These are phyloP conservation scores for Trichoderma simmonsii DNA, from an alignment of 2,329 filamentous ascomycete species.

Conservation along the genomic window DNA sequence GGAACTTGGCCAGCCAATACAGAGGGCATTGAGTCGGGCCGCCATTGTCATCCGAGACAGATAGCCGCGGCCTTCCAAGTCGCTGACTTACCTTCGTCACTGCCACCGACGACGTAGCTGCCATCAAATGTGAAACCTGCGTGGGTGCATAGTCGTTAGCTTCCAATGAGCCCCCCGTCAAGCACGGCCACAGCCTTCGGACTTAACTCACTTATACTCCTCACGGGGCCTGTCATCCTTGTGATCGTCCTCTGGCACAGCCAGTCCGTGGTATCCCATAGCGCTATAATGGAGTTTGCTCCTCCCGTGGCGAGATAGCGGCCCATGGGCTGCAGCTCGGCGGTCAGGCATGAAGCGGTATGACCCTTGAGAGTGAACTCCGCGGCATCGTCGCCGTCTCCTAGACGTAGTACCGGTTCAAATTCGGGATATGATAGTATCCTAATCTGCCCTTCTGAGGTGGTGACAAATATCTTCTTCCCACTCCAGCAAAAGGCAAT, in stretches of 20 bases:
- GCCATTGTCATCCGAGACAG: not conserved
- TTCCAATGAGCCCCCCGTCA: not conserved
- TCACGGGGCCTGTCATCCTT: constrained; percentile 65
- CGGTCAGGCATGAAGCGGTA: constrained; percentile 67
- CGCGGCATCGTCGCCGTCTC: constrained; percentile 41
- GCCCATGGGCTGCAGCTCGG: constrained; percentile 68
- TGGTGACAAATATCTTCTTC: constrained; percentile 66
- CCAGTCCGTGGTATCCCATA: constrained; percentile 79
- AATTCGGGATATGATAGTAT: constrained; percentile 67
- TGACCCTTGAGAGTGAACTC: constrained; percentile 68
- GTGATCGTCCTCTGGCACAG: constrained; percentile 70
- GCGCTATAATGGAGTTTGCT: constrained; percentile 68
- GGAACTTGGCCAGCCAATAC: constrained; percentile 1
- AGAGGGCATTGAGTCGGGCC: not conserved
- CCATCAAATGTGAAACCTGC: constrained; percentile 75
- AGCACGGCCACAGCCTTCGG: not conserved
- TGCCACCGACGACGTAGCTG: constrained; percentile 69
- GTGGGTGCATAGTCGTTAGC: not conserved
- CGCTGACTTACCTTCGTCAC: constrained; percentile 59
- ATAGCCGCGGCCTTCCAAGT: not conserved
- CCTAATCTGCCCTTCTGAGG: constrained; percentile 66
- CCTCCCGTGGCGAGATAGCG: constrained; percentile 72
- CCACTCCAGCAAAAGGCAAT: constrained; percentile 73
- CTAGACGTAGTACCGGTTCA: constrained; percentile 51
- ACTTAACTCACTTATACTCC: constrained; percentile 57